A percentile compares a stretch with the other conserved stretches of the same genome.
phyloP scores from a whole-genome alignment of 1,284 basidiomycete genomes.

The Bjerkandera adusta region DNA sequence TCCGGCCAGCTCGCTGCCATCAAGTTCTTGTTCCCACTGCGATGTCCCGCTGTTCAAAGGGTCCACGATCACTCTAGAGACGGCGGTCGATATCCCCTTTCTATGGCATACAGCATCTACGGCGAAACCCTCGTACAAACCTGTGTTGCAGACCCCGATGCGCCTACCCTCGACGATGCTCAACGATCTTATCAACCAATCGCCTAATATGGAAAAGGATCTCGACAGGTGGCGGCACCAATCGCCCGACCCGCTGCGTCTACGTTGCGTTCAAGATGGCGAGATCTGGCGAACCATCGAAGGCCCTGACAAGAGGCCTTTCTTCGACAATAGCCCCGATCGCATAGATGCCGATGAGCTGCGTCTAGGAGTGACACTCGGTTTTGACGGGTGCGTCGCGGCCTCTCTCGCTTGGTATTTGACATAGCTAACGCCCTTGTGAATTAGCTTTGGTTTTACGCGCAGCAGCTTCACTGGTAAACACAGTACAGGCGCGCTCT shows the following conservation, averaged over 20 bases:
- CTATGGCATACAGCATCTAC: neutral
- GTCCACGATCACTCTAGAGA: neutral
- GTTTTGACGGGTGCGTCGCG: constrained; percentile 17
- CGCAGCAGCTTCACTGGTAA: constrained; percentile 8
- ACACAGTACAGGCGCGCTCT: constrained; percentile 17
- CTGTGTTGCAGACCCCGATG: constrained; percentile 11
- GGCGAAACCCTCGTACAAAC: neutral
- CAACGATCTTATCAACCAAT: constrained; percentile 9
- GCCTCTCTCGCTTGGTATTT: neutral
- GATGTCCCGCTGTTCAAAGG: constrained; percentile 3
- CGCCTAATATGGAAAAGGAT: constrained; percentile 7
- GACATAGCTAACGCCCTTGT: neutral
- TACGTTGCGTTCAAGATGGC: constrained; percentile 11
- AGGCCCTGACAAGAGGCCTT: constrained; percentile 10
- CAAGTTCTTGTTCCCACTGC: neutral
- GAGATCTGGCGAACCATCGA: constrained; percentile 9
- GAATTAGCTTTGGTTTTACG: constrained; percentile 13
- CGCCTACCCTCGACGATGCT: constrained; percentile 8
- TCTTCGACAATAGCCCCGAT: constrained; percentile 15
- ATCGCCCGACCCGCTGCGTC: neutral
- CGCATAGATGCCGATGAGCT: constrained; percentile 8
- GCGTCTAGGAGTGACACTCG: constrained; percentile 14
- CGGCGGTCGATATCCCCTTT: too few relatives aligned
- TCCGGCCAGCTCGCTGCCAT: constrained; percentile 3
- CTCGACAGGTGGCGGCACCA: constrained; percentile 11